phyloP scores from a whole-genome alignment of 495 filamentous ascomycete species.

The Geopyxis carbonaria region DNA sequence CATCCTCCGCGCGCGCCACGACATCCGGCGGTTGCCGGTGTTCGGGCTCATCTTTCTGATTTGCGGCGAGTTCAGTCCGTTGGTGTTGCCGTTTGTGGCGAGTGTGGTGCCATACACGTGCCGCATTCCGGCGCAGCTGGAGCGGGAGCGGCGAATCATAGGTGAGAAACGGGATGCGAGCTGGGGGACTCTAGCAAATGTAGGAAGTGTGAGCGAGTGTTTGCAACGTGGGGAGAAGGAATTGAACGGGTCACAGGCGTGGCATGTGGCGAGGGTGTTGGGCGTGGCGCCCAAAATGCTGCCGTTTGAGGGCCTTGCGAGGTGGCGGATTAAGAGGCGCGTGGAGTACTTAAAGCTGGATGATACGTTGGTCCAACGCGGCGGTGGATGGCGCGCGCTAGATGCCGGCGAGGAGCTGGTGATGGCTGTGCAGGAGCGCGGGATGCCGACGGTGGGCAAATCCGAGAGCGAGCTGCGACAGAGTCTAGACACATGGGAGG shows the following conservation, averaged over 20 bases:
- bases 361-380: slow-evolving; percentile 79
- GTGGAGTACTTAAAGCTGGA: slow-evolving; percentile 48
- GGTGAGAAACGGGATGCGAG: slow-evolving; percentile 31
- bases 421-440: slow-evolving; percentile 21
- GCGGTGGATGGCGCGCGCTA: slow-evolving; percentile 12
- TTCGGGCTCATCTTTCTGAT: slow-evolving; percentile 57
- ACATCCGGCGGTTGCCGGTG: slow-evolving; percentile 53
- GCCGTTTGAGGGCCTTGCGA: slow-evolving; percentile 26
- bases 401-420: slow-evolving; percentile 19
- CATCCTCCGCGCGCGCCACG: slow-evolving; percentile 43
- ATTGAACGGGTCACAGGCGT: slow-evolving; percentile 38
- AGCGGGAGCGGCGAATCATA: slow-evolving; percentile 34
- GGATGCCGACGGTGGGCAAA: slow-evolving; percentile 11
- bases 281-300: slow-evolving; percentile 24
- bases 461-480: slow-evolving; percentile 13
- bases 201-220: no score
- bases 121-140: slow-evolving; percentile 56
- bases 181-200: no score
- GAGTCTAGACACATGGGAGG: slow-evolving; percentile 24
- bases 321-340: slow-evolving; percentile 11
- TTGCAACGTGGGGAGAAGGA: slow-evolving; percentile 16
- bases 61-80: slow-evolving; percentile 70
- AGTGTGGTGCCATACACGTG: slow-evolving; percentile 60
- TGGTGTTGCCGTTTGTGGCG: slow-evolving; percentile 50
- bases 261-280: slow-evolving; percentile 16